A percentile compares a stretch with the other conserved stretches of the same genome.
phyloP scores from a whole-genome alignment of 768 basidiomycete species.

The Podaxis carcinomalis region DNA sequence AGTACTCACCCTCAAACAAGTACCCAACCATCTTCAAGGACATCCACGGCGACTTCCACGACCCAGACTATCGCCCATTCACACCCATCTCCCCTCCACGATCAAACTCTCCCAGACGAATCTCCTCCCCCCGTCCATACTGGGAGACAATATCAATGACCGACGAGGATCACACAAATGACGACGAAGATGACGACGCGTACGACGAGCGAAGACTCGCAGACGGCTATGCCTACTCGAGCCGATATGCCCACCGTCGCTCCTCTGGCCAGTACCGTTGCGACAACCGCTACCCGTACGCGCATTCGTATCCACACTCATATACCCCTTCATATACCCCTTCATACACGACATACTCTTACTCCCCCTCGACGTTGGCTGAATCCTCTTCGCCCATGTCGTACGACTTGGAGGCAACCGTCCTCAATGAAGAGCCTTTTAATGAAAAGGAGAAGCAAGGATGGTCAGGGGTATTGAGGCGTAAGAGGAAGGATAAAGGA shows the following conservation, averaged over 20 bases:
- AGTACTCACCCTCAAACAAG: slow-evolving; percentile 12
- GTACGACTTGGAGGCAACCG: slow-evolving; percentile 2
- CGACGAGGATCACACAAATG: background rate
- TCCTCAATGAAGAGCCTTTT: slow-evolving; percentile 1
- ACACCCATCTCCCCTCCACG: slow-evolving; percentile 10
- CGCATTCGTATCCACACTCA: background rate
- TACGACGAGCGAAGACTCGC: slow-evolving; percentile 7
- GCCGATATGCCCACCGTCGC: slow-evolving; percentile 8
- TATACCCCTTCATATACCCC: slow-evolving; percentile 2
- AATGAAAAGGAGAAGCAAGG: slow-evolving; percentile 9
- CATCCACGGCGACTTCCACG: slow-evolving; percentile 15
- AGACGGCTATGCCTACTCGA: slow-evolving; percentile 11
- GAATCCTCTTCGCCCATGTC: slow-evolving; percentile 7
- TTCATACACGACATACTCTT: background rate
- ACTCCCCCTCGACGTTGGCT: slow-evolving; percentile 1
- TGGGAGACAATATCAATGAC: slow-evolving; percentile 10
- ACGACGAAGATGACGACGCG: slow-evolving; percentile 9
- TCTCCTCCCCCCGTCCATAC: slow-evolving; percentile 4
- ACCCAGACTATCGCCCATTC: slow-evolving; percentile 18
- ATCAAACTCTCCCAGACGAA: background rate
- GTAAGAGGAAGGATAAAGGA: slow-evolving; percentile 10
- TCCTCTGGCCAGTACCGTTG: slow-evolving; percentile 10
- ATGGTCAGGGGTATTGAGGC: slow-evolving; percentile 6
- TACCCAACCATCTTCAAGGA: slow-evolving; percentile 8
- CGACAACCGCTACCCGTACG: background rate